These are phyloP conservation scores for Glaciozyma antarctica DNA, from an alignment of 768 basidiomycete genomes.

Conservation along the genomic window DNA sequence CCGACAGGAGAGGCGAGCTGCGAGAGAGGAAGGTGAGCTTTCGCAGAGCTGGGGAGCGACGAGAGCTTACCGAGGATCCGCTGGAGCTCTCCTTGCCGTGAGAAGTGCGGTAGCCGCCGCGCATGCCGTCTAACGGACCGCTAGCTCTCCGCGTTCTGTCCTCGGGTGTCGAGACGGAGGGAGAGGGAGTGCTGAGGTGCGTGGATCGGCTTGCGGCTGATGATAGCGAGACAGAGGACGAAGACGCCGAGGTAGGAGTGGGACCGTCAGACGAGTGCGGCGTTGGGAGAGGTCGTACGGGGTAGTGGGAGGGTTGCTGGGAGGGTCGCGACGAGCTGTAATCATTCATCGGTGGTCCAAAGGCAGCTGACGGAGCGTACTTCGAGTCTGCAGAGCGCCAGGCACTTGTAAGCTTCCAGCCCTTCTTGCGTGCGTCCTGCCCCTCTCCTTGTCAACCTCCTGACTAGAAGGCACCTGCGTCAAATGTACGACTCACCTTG, in stretches of 20 bases:
- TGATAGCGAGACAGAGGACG: background rate
- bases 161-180: background rate
- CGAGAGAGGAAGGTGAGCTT: background rate
- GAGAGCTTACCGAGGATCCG: background rate
- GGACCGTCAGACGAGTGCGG: background rate
- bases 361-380: background rate
- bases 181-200: background rate
- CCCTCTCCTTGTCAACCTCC: background rate
- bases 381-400: too few relatives aligned
- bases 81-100: background rate
- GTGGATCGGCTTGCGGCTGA: background rate
- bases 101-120: background rate
- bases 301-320: background rate
- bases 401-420: background rate
- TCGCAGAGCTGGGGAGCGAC: background rate
- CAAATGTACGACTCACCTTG: too few relatives aligned
- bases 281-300: background rate
- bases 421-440: background rate
- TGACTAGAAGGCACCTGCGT: too few relatives aligned
- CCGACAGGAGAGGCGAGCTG: background rate
- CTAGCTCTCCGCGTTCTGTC: background rate
- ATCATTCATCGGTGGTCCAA: background rate
- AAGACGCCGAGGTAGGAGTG: background rate
- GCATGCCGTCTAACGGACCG: background rate
- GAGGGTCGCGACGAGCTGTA: background rate